phyloP scores from a whole-genome alignment of 1,284 basidiomycete genomes.

The Salmacisia buchloeana region DNA sequence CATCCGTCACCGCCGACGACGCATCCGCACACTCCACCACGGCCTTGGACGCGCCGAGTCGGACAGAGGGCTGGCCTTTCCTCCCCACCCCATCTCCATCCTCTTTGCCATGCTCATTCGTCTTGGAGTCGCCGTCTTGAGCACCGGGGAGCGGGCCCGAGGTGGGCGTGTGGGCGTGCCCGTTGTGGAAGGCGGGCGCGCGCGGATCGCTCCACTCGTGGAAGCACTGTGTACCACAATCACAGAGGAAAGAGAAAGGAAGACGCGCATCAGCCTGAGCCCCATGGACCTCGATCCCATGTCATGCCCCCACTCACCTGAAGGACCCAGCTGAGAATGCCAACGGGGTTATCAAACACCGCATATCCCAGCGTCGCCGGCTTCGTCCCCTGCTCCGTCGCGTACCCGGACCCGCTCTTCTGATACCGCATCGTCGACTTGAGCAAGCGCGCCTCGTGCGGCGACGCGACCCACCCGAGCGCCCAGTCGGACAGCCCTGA shows the following conservation, averaged over 20 bases:
- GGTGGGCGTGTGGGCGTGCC: slow-evolving; percentile 11
- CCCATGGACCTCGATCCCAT: slow-evolving; percentile 18
- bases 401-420: slow-evolving; percentile 15
- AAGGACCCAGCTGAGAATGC: slow-evolving; percentile 12
- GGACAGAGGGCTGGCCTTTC: neutral
- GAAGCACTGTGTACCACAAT: slow-evolving; percentile 34
- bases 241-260: slow-evolving; percentile 21
- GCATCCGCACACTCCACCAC: too few relatives aligned
- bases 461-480: neutral
- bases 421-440: neutral
- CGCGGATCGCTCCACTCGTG: slow-evolving; percentile 35
- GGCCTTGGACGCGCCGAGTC: neutral
- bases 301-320: slow-evolving; percentile 5
- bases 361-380: slow-evolving; percentile 18
- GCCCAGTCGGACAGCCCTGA: neutral
- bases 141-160: neutral
- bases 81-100: neutral
- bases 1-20: slow-evolving; percentile 20
- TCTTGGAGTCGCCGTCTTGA: neutral
- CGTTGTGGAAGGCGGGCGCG: slow-evolving; percentile 26
- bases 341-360: slow-evolving; percentile 16
- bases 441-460: neutral
- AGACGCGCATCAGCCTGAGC: slow-evolving; percentile 18
- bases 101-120: too few relatives aligned
- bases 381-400: slow-evolving; percentile 13